Percentiles rank a stretch among this genome's conserved stretches.
phyloP scores from a whole-genome alignment of 1,284 basidiomycete species.

The Moesziomyces antarcticus region DNA sequence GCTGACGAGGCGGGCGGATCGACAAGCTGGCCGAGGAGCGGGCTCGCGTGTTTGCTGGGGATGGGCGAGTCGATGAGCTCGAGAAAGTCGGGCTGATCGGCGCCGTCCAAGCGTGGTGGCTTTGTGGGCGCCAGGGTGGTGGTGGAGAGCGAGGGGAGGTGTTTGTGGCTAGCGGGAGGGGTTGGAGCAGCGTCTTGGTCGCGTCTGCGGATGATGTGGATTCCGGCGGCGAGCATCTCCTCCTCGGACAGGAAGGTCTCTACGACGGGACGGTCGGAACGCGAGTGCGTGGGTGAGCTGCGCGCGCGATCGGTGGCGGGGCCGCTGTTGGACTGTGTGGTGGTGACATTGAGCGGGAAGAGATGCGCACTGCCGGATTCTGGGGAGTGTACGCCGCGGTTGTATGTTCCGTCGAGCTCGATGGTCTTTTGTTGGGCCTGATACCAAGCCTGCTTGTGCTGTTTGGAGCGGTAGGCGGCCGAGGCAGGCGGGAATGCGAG shows the following conservation, averaged over 20 bases:
- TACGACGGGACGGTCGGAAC: slow-evolving; percentile 14
- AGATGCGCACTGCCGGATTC: slow-evolving; percentile 14
- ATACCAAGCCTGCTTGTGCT: slow-evolving; percentile 51
- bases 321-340: not conserved
- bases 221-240: slow-evolving; percentile 46
- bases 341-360: slow-evolving; percentile 37
- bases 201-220: slow-evolving; percentile 42
- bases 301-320: slow-evolving; percentile 2
- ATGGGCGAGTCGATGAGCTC: slow-evolving; percentile 38
- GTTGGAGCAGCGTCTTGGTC: slow-evolving; percentile 7
- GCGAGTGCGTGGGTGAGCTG: slow-evolving; percentile 5
- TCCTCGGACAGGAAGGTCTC: slow-evolving; percentile 40
- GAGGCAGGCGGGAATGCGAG: slow-evolving; percentile 4
- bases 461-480: slow-evolving; percentile 13
- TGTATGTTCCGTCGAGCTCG: slow-evolving; percentile 27
- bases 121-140: slow-evolving; percentile 8
- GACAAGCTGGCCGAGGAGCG: slow-evolving; percentile 20
- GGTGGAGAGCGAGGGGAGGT: slow-evolving; percentile 8
- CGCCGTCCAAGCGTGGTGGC: slow-evolving; percentile 30
- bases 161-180: slow-evolving; percentile 9
- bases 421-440: slow-evolving; percentile 51
- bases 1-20: slow-evolving; percentile 10
- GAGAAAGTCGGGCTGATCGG: slow-evolving; percentile 47
- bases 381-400: slow-evolving; percentile 7
- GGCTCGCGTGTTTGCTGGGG: slow-evolving; percentile 23